Conservation (phyloP, 164 flowering plant species). For the Nymphaea thermarum region DNA sequence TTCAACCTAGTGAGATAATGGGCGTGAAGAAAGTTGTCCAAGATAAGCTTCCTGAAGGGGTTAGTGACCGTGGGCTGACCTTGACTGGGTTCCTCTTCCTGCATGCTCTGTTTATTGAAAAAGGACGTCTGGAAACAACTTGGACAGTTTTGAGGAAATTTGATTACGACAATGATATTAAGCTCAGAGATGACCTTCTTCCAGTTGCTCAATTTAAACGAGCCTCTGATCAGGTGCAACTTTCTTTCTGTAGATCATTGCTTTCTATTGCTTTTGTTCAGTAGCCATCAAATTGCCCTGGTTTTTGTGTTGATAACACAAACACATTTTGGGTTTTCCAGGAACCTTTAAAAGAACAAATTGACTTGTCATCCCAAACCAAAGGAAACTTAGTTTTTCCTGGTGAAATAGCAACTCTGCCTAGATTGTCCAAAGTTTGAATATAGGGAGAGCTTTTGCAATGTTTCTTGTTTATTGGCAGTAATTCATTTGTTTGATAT, state of each 20-base stretch:
- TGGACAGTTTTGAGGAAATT: conserved; percentile 97
- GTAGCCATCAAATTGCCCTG: too few species aligned
- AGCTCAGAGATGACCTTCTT: conserved; percentile 60
- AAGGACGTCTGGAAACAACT: conserved; percentile 95
- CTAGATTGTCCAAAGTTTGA: too few species aligned
- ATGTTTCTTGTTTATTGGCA: too few species aligned
- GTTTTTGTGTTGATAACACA: too few species aligned
- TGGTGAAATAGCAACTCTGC: too few species aligned
- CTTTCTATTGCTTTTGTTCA: background rate
- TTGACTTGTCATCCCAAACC: too few species aligned
- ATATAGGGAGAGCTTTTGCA: too few species aligned
- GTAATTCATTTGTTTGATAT: too few species aligned
- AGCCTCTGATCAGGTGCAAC: conserved; percentile 75
- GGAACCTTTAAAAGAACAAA: too few species aligned
- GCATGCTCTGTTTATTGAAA: conserved; percentile 93
- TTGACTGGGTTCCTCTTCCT: conserved; percentile 89
- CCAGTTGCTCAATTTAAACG: conserved; percentile 41
- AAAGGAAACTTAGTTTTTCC: too few species aligned
- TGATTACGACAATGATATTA: conserved; percentile 87
- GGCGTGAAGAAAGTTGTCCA: conserved; percentile 93
- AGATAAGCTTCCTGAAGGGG: conserved; percentile 87
- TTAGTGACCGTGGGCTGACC: conserved; percentile 79
- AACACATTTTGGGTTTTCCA: too few species aligned
- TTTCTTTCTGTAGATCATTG: background rate
- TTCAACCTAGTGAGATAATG: conserved; percentile 82